These are phyloP conservation scores for Rhodotorula toruloides DNA, from an alignment of 768 basidiomycete genomes.

Conservation along the genomic window DNA sequence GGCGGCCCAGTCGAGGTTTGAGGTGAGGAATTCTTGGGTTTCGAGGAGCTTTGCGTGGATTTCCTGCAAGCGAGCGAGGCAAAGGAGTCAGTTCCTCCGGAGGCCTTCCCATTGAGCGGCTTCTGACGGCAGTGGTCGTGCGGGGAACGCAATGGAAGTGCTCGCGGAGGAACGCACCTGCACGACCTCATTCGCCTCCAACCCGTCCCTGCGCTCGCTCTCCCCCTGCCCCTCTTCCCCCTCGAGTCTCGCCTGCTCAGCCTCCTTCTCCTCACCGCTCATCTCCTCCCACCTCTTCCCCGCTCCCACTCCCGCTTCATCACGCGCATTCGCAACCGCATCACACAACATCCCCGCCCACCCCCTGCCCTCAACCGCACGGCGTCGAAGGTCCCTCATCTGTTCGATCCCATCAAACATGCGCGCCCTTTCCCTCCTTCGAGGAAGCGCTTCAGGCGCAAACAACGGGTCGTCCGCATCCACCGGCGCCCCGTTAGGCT, in stretches of 20 bases:
- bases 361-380: slow-evolving; percentile 22
- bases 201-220: background rate
- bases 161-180: slow-evolving; percentile 4
- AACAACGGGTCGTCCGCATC: slow-evolving; percentile 37
- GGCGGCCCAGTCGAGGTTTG: slow-evolving; percentile 32
- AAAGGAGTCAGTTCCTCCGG: no score
- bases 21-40: slow-evolving; percentile 8
- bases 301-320: background rate
- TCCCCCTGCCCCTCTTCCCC: slow-evolving; percentile 11
- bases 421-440: no score
- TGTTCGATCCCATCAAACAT: slow-evolving; percentile 15
- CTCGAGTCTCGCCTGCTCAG: background rate
- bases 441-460: background rate
- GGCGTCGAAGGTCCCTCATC: slow-evolving; percentile 22
- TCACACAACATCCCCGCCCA: slow-evolving; percentile 38
- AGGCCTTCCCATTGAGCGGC: no score
- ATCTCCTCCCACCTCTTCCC: background rate
- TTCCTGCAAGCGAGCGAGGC: slow-evolving; percentile 16
- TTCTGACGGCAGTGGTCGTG: no score
- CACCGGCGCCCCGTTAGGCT: slow-evolving; percentile 32
- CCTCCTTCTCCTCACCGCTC: background rate
- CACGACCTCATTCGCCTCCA: slow-evolving; percentile 33
- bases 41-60: slow-evolving; percentile 30
- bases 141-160: no score
- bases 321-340: slow-evolving; percentile 4